Evolutionary conservation across 164 flowering plant genomes (phyloP), one percentile per base, ranked within the genome.

Genomic region (Nymphaea colorata): DNA sequence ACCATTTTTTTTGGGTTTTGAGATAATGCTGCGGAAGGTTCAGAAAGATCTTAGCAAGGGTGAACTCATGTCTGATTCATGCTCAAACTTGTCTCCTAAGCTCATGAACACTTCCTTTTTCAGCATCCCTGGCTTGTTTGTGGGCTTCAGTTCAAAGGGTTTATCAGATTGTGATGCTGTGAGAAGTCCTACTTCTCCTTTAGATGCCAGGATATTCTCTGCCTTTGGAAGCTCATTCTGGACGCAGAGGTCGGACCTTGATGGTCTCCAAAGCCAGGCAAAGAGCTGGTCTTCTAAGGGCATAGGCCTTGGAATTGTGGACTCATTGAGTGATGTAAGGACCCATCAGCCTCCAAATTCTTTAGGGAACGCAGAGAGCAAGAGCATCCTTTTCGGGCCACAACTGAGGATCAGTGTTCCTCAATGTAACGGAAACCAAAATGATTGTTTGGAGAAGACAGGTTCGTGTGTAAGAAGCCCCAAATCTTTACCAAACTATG

Each of bases 101-200:
- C 57, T 8, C 12, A 51, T 51, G 75, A 76, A 41, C 65, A 76
- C 67, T 69, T 79, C 94, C 59, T 76, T 86, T 72, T 80, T 87
- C 72, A 87, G 61, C 73, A 78, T 77, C 41, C 85, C 96, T 74
- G 88, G 94, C 65, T 68, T 87, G 66, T 82, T 85, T 82, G 82
- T 86, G 18, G 98, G 92, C 42, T 79, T 86, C 42, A 76, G 59
- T 70, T 72, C 83, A 2, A 85, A 78, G 77, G 81, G 72, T 68
- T 72, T 75, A 61, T 76, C 87, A 44, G 98, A 91, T 68, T 79
- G 78, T 78, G 96, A 91, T 70, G 84, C 93, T 57, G 82, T 81
- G 62, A 82, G 82, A 67, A 91, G 98, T 72, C 96, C 98, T 8
- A 91, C 89, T 7, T 89, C 96, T 66, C 89, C 98, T 41, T 80